phyloP scores from a whole-genome alignment of 2,329 filamentous ascomycete species.

The Paracoccidioides lutzii region DNA sequence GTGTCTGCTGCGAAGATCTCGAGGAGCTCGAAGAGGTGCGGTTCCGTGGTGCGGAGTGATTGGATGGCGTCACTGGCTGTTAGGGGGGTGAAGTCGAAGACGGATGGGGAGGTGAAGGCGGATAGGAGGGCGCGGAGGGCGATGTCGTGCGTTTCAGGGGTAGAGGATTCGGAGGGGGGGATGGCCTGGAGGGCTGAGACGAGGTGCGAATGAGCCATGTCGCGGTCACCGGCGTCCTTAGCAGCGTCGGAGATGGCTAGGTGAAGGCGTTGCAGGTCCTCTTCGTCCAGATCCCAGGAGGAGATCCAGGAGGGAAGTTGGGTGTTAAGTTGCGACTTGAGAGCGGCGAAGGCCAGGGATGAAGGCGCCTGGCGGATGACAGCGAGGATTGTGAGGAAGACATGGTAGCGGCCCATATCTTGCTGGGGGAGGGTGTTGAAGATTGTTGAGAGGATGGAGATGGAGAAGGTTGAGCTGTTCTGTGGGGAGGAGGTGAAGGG shows the following conservation, averaged over 20 bases:
- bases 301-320: conserved; percentile 68
- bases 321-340: conserved; percentile 67
- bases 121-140: conserved; percentile 52
- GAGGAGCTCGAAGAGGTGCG: conserved; percentile 77
- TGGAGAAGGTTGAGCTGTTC: conserved; percentile 72
- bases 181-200: conserved; percentile 67
- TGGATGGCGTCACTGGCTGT: conserved; percentile 65
- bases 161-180: conserved; percentile 44
- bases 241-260: conserved; percentile 72
- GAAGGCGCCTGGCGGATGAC: conserved; percentile 63
- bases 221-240: conserved; percentile 60
- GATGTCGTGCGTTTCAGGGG: conserved; percentile 43
- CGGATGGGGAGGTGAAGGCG: conserved; percentile 51
- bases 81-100: conserved; percentile 63
- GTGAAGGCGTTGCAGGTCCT: conserved; percentile 75
- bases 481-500: conserved; percentile 75
- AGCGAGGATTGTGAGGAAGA: conserved; percentile 76
- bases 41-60: conserved; percentile 71
- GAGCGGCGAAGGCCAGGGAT: conserved; percentile 63
- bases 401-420: conserved; percentile 73
- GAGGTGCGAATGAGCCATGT: conserved; percentile 63
- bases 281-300: conserved; percentile 69
- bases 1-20: conserved; percentile 92
- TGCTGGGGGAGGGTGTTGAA: conserved; percentile 81
- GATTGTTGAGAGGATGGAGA: conserved; percentile 83